Evolutionary conservation across 2,329 filamentous ascomycete genomes (phyloP), one percentile per base, ranked within the genome.

Genomic region (Ophiostoma fasciatum): DNA sequence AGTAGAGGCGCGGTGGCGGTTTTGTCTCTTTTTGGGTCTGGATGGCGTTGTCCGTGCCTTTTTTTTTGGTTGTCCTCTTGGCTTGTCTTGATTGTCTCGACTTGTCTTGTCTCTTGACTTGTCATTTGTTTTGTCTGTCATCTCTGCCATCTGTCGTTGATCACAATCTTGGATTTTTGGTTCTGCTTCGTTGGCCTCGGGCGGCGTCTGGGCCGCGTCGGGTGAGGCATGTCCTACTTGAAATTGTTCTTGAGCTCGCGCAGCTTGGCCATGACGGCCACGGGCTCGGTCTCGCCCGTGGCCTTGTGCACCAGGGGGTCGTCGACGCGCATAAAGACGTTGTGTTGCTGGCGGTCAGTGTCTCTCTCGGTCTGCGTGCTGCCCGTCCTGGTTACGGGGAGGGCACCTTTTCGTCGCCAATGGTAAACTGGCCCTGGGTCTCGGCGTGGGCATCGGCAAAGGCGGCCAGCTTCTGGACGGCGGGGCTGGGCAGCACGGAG

Each of bases 321-420:
- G 7, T 7, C 59, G 25, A 92, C 68, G 46, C 82, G 72, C 90
- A 98, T 96, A 51, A 98, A 98, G 2, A 94, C 83, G 51, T 98
- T 98, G 57, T 96, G 85, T 60, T 82, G 63, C 82, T 88, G 44
- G 48, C 32, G n/a, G n/a, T n/a, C n/a, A n/a, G n/a, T n/a, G n/a
- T n/a, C n/a, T n/a, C n/a, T n/a, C n/a, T n/a, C n/a, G n/a, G n/a
- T n/a, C n/a, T n/a, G n/a, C n/a, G n/a, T n/a, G n/a, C n/a, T n/a
- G n/a, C n/a, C n/a, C n/a, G n/a, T n/a, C n/a, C n/a, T n/a, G n/a
- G n/a, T n/a, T n/a, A n/a, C n/a, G n/a, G n/a, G n/a, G n/a, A n/a
- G n/a, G n/a, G n/a, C 57, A 83, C 82, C 78, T 96, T 96, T 61
- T 98, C 90, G 51, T 98, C 85, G 0, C 80, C 87, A 57, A 98